Percentiles rank a stretch among this genome's conserved stretches.
These are phyloP conservation scores for Corchorus capsularis DNA, from an alignment of 345 rosid species.

Conservation along the genomic window DNA sequence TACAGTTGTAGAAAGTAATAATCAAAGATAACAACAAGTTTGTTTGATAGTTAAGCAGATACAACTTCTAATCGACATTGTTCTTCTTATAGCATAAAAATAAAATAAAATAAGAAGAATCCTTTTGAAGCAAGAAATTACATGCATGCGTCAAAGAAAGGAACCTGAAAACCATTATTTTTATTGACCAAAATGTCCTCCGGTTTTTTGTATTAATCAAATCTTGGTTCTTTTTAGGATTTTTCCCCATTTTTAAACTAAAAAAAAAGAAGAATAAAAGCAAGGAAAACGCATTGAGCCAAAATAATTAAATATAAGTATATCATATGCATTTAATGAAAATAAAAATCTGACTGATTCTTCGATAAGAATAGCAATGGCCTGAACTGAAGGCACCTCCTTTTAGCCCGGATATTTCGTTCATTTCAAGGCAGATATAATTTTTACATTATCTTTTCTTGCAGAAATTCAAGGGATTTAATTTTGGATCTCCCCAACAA, in stretches of 20 bases:
- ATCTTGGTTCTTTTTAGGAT: neutral
- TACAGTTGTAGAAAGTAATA: neutral
- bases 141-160: constrained; percentile 34
- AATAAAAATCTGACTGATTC: constrained; percentile 37
- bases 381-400: constrained; percentile 12
- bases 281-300: neutral
- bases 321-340: neutral
- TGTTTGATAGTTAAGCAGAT: neutral
- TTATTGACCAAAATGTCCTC: constrained; percentile 27
- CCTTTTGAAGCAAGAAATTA: constrained; percentile 35
- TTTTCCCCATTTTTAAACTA: no score
- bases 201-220: neutral
- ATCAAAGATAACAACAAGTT: neutral
- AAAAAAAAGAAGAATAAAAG: neutral
- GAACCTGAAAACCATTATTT: constrained; percentile 20
- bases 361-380: constrained; percentile 29
- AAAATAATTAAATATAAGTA: neutral
- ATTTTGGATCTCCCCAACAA: constrained; percentile 19
- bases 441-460: constrained; percentile 3
- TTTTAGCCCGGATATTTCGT: constrained; percentile 35
- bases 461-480: constrained; percentile 28
- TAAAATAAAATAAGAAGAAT: neutral
- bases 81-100: neutral
- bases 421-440: constrained; percentile 38
- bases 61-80: neutral